Percentiles rank a stretch among this genome's conserved stretches.
phyloP scores from a whole-genome alignment of 495 filamentous ascomycete species.

The Hyphodiscus hymeniophilus region DNA sequence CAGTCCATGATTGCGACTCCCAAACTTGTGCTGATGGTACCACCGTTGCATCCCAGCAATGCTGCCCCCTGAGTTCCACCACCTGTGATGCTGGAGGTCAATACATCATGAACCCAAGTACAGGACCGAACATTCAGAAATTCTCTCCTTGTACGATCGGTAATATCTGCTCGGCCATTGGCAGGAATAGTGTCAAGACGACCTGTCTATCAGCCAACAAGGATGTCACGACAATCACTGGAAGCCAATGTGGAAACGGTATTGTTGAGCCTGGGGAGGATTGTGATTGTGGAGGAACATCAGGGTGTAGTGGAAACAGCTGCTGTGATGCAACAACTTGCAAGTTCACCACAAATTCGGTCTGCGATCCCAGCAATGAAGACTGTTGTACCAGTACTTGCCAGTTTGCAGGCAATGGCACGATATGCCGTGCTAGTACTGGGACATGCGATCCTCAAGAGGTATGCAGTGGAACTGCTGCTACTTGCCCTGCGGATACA shows the following conservation, averaged over 20 bases:
- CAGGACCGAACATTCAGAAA: slow-evolving; percentile 54
- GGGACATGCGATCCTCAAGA: slow-evolving; percentile 80
- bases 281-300: slow-evolving; percentile 83
- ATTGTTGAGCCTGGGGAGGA: slow-evolving; percentile 93
- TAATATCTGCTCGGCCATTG: slow-evolving; percentile 90
- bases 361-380: slow-evolving; percentile 87
- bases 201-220: slow-evolving; percentile 74
- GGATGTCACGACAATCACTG: slow-evolving; percentile 76
- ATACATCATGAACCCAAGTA: slow-evolving; percentile 96
- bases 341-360: slow-evolving; percentile 66
- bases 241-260: slow-evolving; percentile 87
- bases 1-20: slow-evolving; percentile 82
- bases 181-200: slow-evolving; percentile 67
- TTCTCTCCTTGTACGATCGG: slow-evolving; percentile 89
- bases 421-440: slow-evolving; percentile 70
- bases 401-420: slow-evolving; percentile 56
- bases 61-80: slow-evolving; percentile 67
- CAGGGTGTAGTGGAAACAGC: slow-evolving; percentile 59
- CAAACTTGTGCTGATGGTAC: slow-evolving; percentile 54
- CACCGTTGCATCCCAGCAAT: slow-evolving; percentile 62
- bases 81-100: slow-evolving; percentile 66
- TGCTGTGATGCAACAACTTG: slow-evolving; percentile 89
- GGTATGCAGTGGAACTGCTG: slow-evolving; percentile 63
- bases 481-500: slow-evolving; percentile 65
- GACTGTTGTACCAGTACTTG: slow-evolving; percentile 75